These are phyloP conservation scores for Hippophae gyantsensis DNA, from an alignment of 306 rosid species.

Conservation along the genomic window DNA sequence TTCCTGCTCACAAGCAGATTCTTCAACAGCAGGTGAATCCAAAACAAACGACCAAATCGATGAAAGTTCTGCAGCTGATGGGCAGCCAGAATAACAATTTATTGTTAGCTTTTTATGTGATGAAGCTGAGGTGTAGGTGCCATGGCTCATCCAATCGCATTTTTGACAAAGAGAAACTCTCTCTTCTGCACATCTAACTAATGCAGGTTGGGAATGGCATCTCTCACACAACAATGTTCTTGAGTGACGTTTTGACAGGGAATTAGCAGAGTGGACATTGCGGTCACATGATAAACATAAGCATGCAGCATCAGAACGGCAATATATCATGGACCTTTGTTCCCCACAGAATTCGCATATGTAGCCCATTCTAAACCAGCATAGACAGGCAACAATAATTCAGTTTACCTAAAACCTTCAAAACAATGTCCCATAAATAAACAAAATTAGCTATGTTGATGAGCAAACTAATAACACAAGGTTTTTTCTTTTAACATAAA, in stretches of 20 bases:
- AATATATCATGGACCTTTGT: conserved; percentile 80
- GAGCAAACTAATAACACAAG: conserved; percentile 9
- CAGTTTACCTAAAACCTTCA: conserved; percentile 22
- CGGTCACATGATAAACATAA: conserved; percentile 93
- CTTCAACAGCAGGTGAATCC: conserved; percentile 49
- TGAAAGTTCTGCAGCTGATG: conserved; percentile 80
- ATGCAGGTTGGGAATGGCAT: conserved; percentile 74
- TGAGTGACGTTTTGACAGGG: conserved; percentile 79
- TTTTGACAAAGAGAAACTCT: conserved; percentile 81
- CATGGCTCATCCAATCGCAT: conserved; percentile 86
- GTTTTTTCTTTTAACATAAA: conserved; percentile 1
- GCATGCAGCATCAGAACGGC: conserved; percentile 90
- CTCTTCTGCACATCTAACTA: conserved; percentile 76
- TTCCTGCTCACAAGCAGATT: conserved; percentile 78
- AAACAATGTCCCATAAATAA: conserved; percentile 2
- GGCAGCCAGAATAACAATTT: conserved; percentile 85
- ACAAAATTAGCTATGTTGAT: conserved; percentile 23
- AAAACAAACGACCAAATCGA: conserved; percentile 81
- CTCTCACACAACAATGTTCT: conserved; percentile 83
- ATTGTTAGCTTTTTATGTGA: conserved; percentile 66
- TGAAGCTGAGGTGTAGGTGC: conserved; percentile 44
- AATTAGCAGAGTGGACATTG: conserved; percentile 89
- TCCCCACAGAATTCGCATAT: conserved; percentile 85
- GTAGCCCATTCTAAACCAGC: conserved; percentile 56
- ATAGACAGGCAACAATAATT: conserved; percentile 12